Base-by-base conservation (phyloP, 495 filamentous ascomycete species). In the Haplographium delicatum region DNA sequence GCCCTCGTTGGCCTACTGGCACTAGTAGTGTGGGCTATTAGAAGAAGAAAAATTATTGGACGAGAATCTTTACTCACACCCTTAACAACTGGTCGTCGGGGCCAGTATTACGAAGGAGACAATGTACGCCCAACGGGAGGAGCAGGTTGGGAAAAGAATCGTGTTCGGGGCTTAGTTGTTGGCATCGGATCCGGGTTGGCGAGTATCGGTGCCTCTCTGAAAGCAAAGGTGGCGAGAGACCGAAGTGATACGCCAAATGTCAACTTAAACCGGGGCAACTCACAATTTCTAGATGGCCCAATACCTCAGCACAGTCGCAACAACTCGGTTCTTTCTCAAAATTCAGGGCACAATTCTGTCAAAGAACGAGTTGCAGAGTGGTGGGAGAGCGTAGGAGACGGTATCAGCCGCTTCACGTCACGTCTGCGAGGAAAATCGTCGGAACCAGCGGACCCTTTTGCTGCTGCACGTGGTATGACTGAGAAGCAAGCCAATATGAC, bases 201-300 rank as follows among this genome's bases (percentile, higher is more conserved):
- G 24, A 57, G 61, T 9, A 50, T 72, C 16, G 60, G 71, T 31
- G 56, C 68, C 15, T 61, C 65, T 8, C 23, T 62, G 20, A 62
- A 59, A 34, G 26, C 53, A n/a, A 57, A 53, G 23, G 42, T 62
- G 2, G 50, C 35, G 20, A 64, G 64, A 41, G 59, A 56, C 22
- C 61, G 57, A 49, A 62, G 65, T 5, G 62, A 64, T 6, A 58
- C 45, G 0, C 71, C 68, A 0, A 74, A 68, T 20, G 70, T 74
- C 26, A 72, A 76, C 50, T 61, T 75, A 25, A 66, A 76, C 59
- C 62, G 70, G 30, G 72, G 73, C 10, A 74, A 68, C 50, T 77
- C 73, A 3, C 75, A 76, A 50, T 78, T 75, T 54, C 63, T 74
- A 22, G 67, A 72, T 42, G 58, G 54, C 1, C 55, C 59, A 13